Conservation (phyloP, 345 rosid species). For the Aquilaria sinensis region DNA sequence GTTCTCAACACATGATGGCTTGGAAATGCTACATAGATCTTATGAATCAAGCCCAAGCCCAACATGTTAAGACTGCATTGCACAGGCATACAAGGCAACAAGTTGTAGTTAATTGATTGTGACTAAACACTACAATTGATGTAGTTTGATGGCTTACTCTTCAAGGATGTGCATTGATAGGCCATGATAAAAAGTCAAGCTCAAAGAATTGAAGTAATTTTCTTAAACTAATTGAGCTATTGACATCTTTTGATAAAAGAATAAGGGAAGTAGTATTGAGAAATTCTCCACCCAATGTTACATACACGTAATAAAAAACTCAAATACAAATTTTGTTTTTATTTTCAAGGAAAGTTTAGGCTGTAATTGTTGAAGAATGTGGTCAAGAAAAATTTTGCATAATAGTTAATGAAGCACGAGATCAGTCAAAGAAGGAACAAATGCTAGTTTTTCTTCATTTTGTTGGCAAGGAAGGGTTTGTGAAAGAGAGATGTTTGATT, state of each 20-base stretch:
- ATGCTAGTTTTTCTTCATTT: no score
- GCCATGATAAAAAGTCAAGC: neutral
- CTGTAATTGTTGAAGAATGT: neutral
- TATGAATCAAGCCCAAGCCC: neutral
- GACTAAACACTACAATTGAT: neutral
- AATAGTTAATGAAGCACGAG: no score
- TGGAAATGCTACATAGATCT: neutral
- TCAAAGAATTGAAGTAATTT: no score
- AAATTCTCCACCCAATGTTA: neutral
- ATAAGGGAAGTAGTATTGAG: neutral
- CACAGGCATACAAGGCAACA: neutral
- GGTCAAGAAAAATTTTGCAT: no score
- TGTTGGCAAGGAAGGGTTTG: no score
- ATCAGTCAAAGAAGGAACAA: no score
- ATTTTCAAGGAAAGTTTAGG: no score
- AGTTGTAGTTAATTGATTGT: neutral
- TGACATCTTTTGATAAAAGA: neutral
- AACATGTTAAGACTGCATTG: neutral
- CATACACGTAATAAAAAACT: no score
- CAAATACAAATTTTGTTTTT: no score
- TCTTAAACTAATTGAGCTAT: no score
- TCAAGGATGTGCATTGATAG: neutral
- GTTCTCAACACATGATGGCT: no score
- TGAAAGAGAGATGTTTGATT: no score
- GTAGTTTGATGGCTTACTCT: neutral